phyloP scores from a whole-genome alignment of 2,329 filamentous ascomycete genomes.

The Ambrosiella cleistominuta region DNA sequence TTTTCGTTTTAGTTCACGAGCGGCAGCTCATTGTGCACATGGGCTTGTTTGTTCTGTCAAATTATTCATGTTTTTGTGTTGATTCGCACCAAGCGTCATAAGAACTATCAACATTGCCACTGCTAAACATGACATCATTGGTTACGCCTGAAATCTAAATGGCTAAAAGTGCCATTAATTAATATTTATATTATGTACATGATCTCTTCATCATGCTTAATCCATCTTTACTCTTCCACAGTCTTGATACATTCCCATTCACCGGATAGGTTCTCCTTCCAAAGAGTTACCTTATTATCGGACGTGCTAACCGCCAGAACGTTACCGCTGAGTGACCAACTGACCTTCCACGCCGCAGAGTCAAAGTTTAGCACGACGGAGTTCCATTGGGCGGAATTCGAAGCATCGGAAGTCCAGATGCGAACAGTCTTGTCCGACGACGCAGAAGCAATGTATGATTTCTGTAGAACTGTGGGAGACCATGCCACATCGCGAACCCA shows the following conservation, averaged over 20 bases:
- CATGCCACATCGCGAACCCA: conserved; percentile 97
- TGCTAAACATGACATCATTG: too few species aligned
- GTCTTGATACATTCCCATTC: conserved; percentile 97
- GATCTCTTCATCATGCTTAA: neutral
- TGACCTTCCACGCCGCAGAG: conserved; percentile 82
- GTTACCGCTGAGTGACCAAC: conserved; percentile 94
- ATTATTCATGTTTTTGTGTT: too few species aligned
- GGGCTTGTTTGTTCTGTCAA: too few species aligned
- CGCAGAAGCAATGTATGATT: conserved; percentile 90
- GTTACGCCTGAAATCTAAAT: too few species aligned
- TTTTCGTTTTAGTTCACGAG: too few species aligned
- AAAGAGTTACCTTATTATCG: conserved; percentile 92
- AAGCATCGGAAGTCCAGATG: conserved; percentile 71
- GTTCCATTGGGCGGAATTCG: conserved; percentile 55
- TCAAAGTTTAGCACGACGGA: conserved; percentile 78
- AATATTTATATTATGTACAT: neutral
- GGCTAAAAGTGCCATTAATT: neutral
- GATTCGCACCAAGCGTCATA: too few species aligned
- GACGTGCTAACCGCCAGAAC: conserved; percentile 83
- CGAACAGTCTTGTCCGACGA: conserved; percentile 93
- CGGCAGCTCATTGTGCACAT: too few species aligned
- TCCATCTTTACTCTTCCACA: conserved; percentile 56
- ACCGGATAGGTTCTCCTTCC: conserved; percentile 95
- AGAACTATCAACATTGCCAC: too few species aligned
- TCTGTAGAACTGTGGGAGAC: conserved; percentile 86